Conservation (phyloP, 495 filamentous ascomycete species). For the Penicillium cosmopolitanum region DNA sequence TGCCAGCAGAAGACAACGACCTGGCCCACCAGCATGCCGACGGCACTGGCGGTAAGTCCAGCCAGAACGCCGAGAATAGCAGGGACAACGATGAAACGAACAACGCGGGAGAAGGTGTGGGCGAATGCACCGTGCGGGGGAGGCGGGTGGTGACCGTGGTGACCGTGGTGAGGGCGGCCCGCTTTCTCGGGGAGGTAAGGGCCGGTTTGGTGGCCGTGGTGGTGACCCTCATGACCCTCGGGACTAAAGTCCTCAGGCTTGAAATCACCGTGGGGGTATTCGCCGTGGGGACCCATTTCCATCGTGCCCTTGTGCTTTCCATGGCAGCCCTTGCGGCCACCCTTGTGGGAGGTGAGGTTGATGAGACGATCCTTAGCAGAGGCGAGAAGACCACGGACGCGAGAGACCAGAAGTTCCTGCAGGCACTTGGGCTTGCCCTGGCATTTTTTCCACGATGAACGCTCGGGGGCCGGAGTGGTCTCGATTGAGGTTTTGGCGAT, state of each 20-base stretch:
- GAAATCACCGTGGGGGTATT: neutral
- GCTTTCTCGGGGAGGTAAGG: constrained; percentile 19
- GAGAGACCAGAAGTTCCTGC: constrained; percentile 40
- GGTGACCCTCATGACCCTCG: constrained; percentile 10
- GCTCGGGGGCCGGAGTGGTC: constrained; percentile 35
- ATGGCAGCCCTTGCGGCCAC: constrained; percentile 36
- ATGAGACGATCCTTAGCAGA: constrained; percentile 46
- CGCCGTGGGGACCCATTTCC: constrained; percentile 13
- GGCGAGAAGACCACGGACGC: constrained; percentile 42
- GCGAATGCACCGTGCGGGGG: constrained; percentile 42
- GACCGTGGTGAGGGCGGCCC: constrained; percentile 35
- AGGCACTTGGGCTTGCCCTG: constrained; percentile 46
- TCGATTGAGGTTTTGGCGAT: constrained; percentile 45
- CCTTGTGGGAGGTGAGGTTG: constrained; percentile 30
- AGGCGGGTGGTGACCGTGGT: constrained; percentile 24
- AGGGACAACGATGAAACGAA: constrained; percentile 55
- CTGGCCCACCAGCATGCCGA: constrained; percentile 59
- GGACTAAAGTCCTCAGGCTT: constrained; percentile 16
- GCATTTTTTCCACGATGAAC: constrained; percentile 46
- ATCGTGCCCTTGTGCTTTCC: constrained; percentile 27
- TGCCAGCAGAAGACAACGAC: constrained; percentile 54
- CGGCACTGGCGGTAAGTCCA: constrained; percentile 53
- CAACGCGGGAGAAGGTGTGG: constrained; percentile 46
- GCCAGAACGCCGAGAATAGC: constrained; percentile 52
- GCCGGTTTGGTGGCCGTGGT: constrained; percentile 15